Evolutionary conservation across 2,329 filamentous ascomycete species (phyloP), one percentile per base, ranked within the genome.

Genomic region (Lomentospora prolificans): DNA sequence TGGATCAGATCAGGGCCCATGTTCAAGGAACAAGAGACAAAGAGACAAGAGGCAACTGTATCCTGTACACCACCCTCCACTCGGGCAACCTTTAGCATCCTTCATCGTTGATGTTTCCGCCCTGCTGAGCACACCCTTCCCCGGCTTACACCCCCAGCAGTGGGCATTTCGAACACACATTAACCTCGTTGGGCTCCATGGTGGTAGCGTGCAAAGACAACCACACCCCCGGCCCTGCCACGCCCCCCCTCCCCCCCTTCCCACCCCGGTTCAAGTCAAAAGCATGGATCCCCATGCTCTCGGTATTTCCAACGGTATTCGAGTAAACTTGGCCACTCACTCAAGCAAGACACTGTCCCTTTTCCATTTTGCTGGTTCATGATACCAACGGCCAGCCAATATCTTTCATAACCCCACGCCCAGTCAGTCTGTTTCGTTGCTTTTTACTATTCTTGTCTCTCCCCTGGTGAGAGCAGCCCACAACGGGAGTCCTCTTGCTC

Each of bases 271-370:
- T 41, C 22, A 17, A 48, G 17, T 48, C 44, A 19, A 48, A 10
- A 22, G 7, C 44, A 48, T 48, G 44, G 44, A 48, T 48, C 44
- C 44, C 44, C 44, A 48, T 48, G 44, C 44, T 48, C 44, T 48
- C 44, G 44, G 44, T 22, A 48, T 48, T 41, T 48, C 41, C 44
- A 48, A 48, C 44, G 22, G 44, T 48, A 25, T 48, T 48, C 44
- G 44, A 48, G 19, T 2, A 27, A 48, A 48, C 44, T 19, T 48
- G 44, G 44, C 19, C 17, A 48, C 19, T 10, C 12, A 48, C 44
- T 48, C 22, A 3, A 19, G 41, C 41, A 19, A 22, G 19, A 48
- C n/a, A 48, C 41, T 48, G 4, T 48, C 22, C 17, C 6, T 19
- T 24, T 48, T 24, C 41, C 3, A n/a, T 48, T 2, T 48, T 25